Conservation (phyloP, 2,329 filamentous ascomycete genomes). For the Dothideomycetidae sp. region DNA sequence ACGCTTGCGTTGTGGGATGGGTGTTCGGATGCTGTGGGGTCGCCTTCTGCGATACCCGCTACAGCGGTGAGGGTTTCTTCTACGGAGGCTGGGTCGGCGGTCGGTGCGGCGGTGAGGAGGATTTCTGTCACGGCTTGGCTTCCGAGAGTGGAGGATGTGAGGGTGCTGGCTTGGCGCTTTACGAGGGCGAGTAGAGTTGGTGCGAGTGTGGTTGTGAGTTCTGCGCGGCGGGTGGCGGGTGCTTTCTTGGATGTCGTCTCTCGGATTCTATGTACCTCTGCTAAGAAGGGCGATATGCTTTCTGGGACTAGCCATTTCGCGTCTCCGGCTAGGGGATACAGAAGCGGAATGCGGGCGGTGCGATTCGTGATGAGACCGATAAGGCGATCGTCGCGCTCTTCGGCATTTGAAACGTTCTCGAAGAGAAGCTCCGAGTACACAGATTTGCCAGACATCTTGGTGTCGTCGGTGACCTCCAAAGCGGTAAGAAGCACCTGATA, state of each 20-base stretch:
- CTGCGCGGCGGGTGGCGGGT: slow-evolving; percentile 55
- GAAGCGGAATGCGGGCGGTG: slow-evolving; percentile 50
- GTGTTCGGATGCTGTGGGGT: slow-evolving; percentile 37
- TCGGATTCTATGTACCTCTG: slow-evolving; percentile 66
- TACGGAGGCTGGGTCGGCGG: slow-evolving; percentile 56
- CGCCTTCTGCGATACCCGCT: slow-evolving; percentile 30
- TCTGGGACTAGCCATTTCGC: slow-evolving; percentile 49
- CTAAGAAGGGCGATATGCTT: slow-evolving; percentile 52
- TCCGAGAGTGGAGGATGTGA: slow-evolving; percentile 65
- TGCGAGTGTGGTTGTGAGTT: slow-evolving; percentile 61
- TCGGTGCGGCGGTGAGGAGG: slow-evolving; percentile 41
- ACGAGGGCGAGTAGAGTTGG: slow-evolving; percentile 63
- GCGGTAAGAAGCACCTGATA: slow-evolving; percentile 72
- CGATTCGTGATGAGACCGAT: slow-evolving; percentile 56
- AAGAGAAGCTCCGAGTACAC: slow-evolving; percentile 78
- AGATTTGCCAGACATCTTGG: slow-evolving; percentile 69
- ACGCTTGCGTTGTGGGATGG: slow-evolving; percentile 48
- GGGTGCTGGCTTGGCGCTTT: slow-evolving; percentile 48
- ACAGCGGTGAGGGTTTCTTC: slow-evolving; percentile 50
- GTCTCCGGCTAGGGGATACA: slow-evolving; percentile 63
- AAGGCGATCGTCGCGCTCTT: slow-evolving; percentile 32
- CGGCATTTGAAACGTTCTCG: slow-evolving; percentile 38
- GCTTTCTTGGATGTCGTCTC: slow-evolving; percentile 88
- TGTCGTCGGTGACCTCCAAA: slow-evolving; percentile 89
- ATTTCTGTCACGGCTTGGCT: slow-evolving; percentile 77